Percentiles rank a stretch among this genome's conserved stretches.
These are phyloP conservation scores for Malassezia vespertilionis DNA, from an alignment of 1,284 basidiomycete species.

Conservation along the genomic window DNA sequence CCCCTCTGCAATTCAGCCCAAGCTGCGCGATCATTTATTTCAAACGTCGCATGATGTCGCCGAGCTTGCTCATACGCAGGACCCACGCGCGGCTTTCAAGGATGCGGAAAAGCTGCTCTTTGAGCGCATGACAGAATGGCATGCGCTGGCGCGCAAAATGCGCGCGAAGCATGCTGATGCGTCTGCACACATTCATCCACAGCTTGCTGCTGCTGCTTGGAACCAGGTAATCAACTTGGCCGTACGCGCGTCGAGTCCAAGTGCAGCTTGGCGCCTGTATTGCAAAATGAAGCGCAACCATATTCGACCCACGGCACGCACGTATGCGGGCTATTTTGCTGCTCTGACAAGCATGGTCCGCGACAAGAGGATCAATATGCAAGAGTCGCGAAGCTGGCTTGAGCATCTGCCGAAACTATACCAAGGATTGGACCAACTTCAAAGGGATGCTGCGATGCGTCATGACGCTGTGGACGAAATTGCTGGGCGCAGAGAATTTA, in stretches of 20 bases:
- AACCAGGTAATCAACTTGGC: constrained; percentile 17
- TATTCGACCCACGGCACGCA: constrained; percentile 9
- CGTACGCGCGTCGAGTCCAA: constrained; percentile 1
- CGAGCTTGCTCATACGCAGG: not conserved
- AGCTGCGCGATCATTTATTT: constrained; percentile 13
- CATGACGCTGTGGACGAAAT: too few relatives aligned
- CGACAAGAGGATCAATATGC: not conserved
- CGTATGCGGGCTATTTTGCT: constrained; percentile 10
- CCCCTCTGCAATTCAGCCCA: not conserved
- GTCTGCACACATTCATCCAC: constrained; percentile 1
- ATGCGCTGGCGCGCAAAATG: not conserved
- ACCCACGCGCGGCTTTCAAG: constrained; percentile 1
- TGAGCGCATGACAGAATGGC: constrained; percentile 12
- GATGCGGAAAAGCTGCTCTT: not conserved
- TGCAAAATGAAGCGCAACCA: constrained; percentile 11
- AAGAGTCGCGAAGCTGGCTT: not conserved
- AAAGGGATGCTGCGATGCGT: not conserved
- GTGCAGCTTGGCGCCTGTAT: constrained; percentile 11
- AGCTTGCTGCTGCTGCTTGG: constrained; percentile 12
- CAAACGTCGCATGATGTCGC: constrained; percentile 4
- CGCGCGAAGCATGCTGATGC: not conserved
- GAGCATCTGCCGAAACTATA: constrained; percentile 5
- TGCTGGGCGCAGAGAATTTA: too few relatives aligned
- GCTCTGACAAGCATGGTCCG: constrained; percentile 4
- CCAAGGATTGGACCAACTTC: constrained; percentile 2